phyloP scores from a whole-genome alignment of 1,284 basidiomycete genomes.

The Microbotryum silenes-acaulis region DNA sequence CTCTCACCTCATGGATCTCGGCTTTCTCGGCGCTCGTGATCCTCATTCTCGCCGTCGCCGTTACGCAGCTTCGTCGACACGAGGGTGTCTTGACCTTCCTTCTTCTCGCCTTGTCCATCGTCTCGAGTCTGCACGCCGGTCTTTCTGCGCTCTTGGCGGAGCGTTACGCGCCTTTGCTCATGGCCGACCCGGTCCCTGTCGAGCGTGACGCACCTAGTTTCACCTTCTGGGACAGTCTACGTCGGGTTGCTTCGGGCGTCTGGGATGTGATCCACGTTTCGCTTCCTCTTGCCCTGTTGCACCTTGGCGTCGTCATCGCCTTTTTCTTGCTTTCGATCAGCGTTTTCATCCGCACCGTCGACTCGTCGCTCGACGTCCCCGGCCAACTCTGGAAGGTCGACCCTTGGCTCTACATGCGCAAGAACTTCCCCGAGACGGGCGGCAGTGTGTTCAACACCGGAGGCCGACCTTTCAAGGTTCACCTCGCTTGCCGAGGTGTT shows the following conservation, averaged over 20 bases:
- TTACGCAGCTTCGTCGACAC: constrained; percentile 25
- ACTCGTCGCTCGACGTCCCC: constrained; percentile 21
- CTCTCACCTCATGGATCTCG: constrained; percentile 16
- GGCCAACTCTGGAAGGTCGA: constrained; percentile 28
- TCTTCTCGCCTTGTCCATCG: constrained; percentile 21
- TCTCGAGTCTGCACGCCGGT: constrained; percentile 20
- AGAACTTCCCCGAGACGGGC: background rate
- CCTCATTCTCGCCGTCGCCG: constrained; percentile 25
- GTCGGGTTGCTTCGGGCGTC: constrained; percentile 2
- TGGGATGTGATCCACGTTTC: constrained; percentile 19
- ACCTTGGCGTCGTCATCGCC: constrained; percentile 14
- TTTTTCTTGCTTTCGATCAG: constrained; percentile 13
- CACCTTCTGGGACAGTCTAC: constrained; percentile 8
- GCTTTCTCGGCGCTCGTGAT: constrained; percentile 11
- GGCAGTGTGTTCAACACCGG: background rate
- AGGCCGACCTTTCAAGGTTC: constrained; percentile 24
- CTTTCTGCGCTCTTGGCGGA: constrained; percentile 17
- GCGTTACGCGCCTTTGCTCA: constrained; percentile 23
- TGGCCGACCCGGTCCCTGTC: constrained; percentile 17
- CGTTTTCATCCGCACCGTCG: constrained; percentile 20
- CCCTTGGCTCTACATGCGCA: constrained; percentile 8
- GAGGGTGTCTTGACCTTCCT: constrained; percentile 23
- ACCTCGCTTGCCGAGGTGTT: constrained; percentile 27
- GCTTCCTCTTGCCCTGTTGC: constrained; percentile 24
- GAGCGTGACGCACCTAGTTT: constrained; percentile 7